A percentile compares a stretch with the other conserved stretches of the same genome.
Evolutionary conservation across 345 rosid genomes (phyloP).

Genomic region (Brassica rapa): DNA sequence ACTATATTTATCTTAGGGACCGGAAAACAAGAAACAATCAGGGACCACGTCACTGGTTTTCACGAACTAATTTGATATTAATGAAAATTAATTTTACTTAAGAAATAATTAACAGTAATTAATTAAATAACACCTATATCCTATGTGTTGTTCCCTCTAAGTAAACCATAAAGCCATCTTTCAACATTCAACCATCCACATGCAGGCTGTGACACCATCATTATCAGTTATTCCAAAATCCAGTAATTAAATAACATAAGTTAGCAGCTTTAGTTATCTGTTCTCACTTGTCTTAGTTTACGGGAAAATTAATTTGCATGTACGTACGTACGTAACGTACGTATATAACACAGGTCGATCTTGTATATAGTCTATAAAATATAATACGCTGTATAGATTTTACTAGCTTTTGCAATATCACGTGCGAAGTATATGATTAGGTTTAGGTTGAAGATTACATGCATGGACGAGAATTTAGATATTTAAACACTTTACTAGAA

Average conservation of each 20-base stretch:
- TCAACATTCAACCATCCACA: slow-evolving; percentile 45
- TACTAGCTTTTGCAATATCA: slow-evolving; percentile 19
- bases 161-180: slow-evolving; percentile 42
- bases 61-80: slow-evolving; percentile 34
- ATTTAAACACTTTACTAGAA: not conserved
- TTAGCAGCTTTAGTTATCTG: slow-evolving; percentile 24
- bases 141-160: slow-evolving; percentile 42
- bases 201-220: slow-evolving; percentile 51
- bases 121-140: slow-evolving; percentile 25
- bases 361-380: slow-evolving; percentile 7
- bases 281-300: not conserved
- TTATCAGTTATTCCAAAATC: slow-evolving; percentile 35
- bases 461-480: slow-evolving; percentile 13
- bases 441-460: slow-evolving; percentile 28
- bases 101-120: not conserved
- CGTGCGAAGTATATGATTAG: slow-evolving; percentile 32
- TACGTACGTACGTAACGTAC: slow-evolving; percentile 14
- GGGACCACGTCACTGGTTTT: slow-evolving; percentile 41
- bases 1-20: slow-evolving; percentile 40
- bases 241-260: slow-evolving; percentile 9
- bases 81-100: not conserved
- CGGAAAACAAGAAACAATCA: slow-evolving; percentile 39
- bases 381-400: slow-evolving; percentile 11
- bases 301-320: slow-evolving; percentile 19
- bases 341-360: not conserved